These are phyloP conservation scores for Ogataea chonburiensis DNA, from an alignment of 805 yeast species.

Conservation along the genomic window DNA sequence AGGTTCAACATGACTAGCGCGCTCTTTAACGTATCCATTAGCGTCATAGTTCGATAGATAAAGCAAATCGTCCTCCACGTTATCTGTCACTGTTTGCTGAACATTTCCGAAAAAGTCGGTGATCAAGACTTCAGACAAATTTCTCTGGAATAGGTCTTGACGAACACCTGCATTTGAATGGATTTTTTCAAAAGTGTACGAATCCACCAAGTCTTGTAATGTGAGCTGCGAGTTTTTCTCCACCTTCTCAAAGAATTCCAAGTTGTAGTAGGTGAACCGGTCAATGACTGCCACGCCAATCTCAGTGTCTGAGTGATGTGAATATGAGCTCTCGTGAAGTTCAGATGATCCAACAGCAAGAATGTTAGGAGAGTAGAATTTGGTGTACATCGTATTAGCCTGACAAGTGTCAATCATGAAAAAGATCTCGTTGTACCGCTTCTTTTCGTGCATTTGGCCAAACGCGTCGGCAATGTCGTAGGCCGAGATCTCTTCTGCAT, in stretches of 20 bases:
- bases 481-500: conserved; percentile 95
- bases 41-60: conserved; percentile 37
- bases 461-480: conserved; percentile 97
- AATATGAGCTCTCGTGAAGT: conserved; percentile 85
- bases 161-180: conserved; percentile 95
- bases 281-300: conserved; percentile 98
- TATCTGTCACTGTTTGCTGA: conserved; percentile 65
- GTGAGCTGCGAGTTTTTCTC: conserved; percentile 74
- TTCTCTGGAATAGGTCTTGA: conserved; percentile 70
- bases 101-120: conserved; percentile 96
- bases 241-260: conserved; percentile 81
- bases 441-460: conserved; percentile 95
- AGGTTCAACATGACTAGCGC: too few species aligned
- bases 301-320: conserved; percentile 93
- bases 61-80: conserved; percentile 49
- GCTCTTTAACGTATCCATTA: conserved; percentile 22
- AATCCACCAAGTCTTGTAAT: conserved; percentile 78
- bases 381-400: conserved; percentile 96
- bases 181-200: conserved; percentile 78
- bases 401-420: conserved; percentile 99
- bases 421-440: conserved; percentile 89
- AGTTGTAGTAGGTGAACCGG: conserved; percentile 87
- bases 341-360: conserved; percentile 90
- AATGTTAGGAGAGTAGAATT: conserved; percentile 88
- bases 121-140: conserved; percentile 64